These are phyloP conservation scores for Emmonsiellopsis sp. DNA, from an alignment of 2,329 filamentous ascomycete species.

Conservation along the genomic window DNA sequence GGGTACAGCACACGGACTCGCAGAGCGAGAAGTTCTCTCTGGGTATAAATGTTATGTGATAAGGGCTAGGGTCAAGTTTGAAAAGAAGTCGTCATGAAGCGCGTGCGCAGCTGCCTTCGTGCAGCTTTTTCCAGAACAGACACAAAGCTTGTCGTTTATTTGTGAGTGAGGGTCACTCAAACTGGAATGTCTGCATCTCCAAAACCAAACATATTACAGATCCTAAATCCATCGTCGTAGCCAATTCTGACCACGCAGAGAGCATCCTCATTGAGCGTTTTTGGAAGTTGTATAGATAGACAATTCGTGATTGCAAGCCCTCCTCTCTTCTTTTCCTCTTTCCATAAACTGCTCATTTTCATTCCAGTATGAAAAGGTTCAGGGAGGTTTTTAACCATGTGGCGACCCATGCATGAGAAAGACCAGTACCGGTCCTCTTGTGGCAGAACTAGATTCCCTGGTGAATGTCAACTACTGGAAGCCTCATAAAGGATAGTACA, in stretches of 20 bases:
- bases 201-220: not conserved
- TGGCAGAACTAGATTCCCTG: not conserved
- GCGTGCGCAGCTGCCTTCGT: not conserved
- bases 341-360: not conserved
- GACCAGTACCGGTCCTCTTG: not conserved
- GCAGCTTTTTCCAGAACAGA: not conserved
- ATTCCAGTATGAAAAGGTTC: not conserved
- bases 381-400: not conserved
- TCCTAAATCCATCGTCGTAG: not conserved
- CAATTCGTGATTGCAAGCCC: not conserved
- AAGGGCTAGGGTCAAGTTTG: not conserved
- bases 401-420: not conserved
- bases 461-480: not conserved
- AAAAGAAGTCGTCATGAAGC: not conserved
- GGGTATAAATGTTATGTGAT: constrained; percentile 1
- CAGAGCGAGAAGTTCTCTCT: not conserved
- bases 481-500: not conserved
- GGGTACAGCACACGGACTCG: not conserved
- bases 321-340: not conserved
- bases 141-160: not conserved
- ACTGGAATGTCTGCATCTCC: not conserved
- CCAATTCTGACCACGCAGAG: not conserved
- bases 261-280: not conserved
- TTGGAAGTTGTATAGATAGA: not conserved
- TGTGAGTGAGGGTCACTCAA: not conserved